A percentile compares a stretch with the other conserved stretches of the same genome.
These are phyloP conservation scores for Vitis riparia DNA, from an alignment of 164 flowering plant genomes.

Conservation along the genomic window DNA sequence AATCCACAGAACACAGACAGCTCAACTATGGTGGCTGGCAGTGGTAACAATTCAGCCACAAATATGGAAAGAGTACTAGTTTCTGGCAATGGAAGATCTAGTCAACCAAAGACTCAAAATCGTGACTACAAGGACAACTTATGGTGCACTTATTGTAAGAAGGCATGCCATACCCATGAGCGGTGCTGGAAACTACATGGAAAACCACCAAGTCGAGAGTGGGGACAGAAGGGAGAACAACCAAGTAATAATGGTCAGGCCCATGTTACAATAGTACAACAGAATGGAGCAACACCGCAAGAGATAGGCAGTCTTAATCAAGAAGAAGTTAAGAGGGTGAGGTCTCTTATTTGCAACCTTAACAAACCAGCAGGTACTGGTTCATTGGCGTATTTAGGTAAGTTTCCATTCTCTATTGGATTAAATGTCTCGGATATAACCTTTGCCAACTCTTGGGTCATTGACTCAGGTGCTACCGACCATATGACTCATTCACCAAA, in stretches of 20 bases:
- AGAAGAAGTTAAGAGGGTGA: slow-evolving; percentile 1
- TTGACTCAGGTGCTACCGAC: too few species aligned
- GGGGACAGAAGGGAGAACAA: background rate
- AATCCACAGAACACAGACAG: background rate
- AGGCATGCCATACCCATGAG: background rate
- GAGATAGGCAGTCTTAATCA: background rate
- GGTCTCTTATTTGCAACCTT: slow-evolving; percentile 6
- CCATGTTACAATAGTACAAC: background rate
- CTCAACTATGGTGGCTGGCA: background rate
- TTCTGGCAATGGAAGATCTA: background rate
- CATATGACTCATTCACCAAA: too few species aligned
- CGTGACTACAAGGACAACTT: background rate
- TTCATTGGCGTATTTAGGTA: too few species aligned
- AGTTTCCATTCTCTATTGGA: too few species aligned
- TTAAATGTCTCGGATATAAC: too few species aligned
- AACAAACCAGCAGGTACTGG: too few species aligned
- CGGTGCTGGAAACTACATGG: slow-evolving; percentile 2
- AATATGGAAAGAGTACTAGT: background rate
- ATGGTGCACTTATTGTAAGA: slow-evolving; percentile 6
- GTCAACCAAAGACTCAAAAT: background rate
- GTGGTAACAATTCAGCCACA: background rate
- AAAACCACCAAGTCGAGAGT: background rate
- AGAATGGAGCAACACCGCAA: background rate
- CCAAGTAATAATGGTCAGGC: background rate
- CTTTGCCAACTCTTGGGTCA: too few species aligned